Base-by-base conservation (phyloP, 768 basidiomycete genomes). In the Boletus huronensis region DNA sequence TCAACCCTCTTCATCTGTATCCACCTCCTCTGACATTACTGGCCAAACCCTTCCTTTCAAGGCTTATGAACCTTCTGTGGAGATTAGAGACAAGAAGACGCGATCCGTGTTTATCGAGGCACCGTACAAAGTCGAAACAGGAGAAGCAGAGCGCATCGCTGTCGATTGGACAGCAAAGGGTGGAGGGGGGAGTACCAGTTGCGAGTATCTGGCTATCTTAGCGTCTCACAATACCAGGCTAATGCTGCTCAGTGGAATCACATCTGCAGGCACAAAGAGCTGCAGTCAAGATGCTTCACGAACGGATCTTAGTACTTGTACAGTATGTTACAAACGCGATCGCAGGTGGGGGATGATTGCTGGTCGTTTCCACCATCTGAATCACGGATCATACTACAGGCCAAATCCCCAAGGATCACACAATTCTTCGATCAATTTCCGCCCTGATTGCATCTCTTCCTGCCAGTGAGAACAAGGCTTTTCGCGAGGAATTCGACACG, bases 121-220 rank as follows among this genome's bases (percentile, higher is more conserved):
- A 1, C 75, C 87, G 4, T 98, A 87, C 73, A 87, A 82, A 47
- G 88, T 99, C 17, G 96, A 98, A 72, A 98, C 96, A 0, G 97
- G 96, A 32, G 97, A 99, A 73, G 97, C 97, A 16, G 97, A 99
- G 69, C 85, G 97, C 36, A 98, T 99, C 58, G 97, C 97, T 6
- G 97, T 99, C 0, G 96, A 98, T 69, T 96, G 93, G 81, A 91
- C 91, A 3, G 89, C 91, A 25, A 84, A 85, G 68, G 90, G 90
- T 9, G 90, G 92, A 45, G 89, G 83, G 28, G 88, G 85, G 58
- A 88, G 86, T 40, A 90, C 85, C 14, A 90, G 85, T 58, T 74
- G 93, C 93, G 61, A 73, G 89, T 77, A 44, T 46, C 34, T 23
- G 29, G 25, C 14, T 7, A 32, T 42, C 55, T 57, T 26, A 16